Conservation (phyloP, 169 alveolate genomes). For the Cryptosporidium sp. region DNA sequence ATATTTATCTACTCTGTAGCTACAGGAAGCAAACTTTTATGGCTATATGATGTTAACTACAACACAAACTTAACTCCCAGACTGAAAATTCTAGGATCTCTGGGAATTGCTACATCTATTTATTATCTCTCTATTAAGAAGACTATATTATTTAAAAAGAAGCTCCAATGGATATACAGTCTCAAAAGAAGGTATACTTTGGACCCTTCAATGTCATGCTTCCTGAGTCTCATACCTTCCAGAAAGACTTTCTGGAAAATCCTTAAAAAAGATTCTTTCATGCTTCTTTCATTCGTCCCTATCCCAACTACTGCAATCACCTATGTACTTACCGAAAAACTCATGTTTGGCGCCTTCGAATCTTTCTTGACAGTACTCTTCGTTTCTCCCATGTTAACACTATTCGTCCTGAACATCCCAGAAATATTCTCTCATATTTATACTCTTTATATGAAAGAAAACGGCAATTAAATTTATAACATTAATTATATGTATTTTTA, state of each 20-base stretch:
- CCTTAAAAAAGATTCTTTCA: conserved; percentile 40
- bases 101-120: conserved; percentile 39
- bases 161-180: conserved; percentile 30
- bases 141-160: conserved; percentile 43
- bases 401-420: conserved; percentile 41
- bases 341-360: conserved; percentile 69
- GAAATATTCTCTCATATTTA: conserved; percentile 14
- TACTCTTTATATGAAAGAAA: background rate
- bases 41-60: conserved; percentile 48
- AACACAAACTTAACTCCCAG: conserved; percentile 47
- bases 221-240: conserved; percentile 39
- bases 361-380: conserved; percentile 61
- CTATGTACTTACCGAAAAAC: conserved; percentile 25
- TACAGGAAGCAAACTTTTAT: conserved; percentile 54
- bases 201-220: conserved; percentile 40
- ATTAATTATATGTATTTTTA: too few relatives aligned
- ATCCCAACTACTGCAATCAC: conserved; percentile 37
- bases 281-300: conserved; percentile 34
- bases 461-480: too few relatives aligned
- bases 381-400: conserved; percentile 42
- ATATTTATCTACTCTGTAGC: conserved; percentile 42
- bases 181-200: conserved; percentile 7
- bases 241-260: conserved; percentile 60
- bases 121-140: conserved; percentile 44
- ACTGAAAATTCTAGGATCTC: conserved; percentile 37